Evolutionary conservation across 176 grass and related monocot species (phyloP).

Genomic region (Rhynchospora breviuscula): DNA sequence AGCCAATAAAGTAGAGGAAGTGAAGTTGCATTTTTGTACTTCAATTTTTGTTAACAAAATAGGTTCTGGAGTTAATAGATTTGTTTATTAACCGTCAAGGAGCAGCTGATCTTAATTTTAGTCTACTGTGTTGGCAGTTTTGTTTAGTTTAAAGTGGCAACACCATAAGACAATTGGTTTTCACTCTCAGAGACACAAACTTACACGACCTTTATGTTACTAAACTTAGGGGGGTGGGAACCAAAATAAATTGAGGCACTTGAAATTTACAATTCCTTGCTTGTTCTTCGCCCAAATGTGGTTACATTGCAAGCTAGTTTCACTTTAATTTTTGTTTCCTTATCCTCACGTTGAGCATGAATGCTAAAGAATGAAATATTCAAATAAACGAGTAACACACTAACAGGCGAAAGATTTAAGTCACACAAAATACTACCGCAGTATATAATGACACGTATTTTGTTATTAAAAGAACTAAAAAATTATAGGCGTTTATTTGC

Average conservation of each 20-base stretch:
- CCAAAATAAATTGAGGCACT: too few species aligned
- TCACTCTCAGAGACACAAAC: too few species aligned
- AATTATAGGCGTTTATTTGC: too few species aligned
- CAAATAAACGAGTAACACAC: background rate
- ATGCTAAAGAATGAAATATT: background rate
- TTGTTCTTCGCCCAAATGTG: too few species aligned
- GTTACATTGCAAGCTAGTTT: background rate
- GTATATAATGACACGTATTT: too few species aligned
- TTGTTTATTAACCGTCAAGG: background rate
- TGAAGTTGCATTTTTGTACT: background rate
- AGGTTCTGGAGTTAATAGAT: background rate
- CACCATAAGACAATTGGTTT: background rate
- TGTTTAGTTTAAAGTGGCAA: background rate
- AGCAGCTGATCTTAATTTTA: background rate
- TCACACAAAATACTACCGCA: background rate
- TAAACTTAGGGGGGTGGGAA: too few species aligned
- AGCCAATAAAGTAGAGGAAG: conserved; percentile 3
- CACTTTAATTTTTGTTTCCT: background rate
- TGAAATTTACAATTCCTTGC: too few species aligned
- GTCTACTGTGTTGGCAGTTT: background rate
- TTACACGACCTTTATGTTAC: too few species aligned
- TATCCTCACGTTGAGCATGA: background rate
- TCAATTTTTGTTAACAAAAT: background rate
- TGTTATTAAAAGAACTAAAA: too few species aligned
- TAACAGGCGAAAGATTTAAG: background rate